A percentile compares a stretch with the other conserved stretches of the same genome.
These are phyloP conservation scores for Trametes punicea DNA, from an alignment of 768 basidiomycete genomes.

Conservation along the genomic window DNA sequence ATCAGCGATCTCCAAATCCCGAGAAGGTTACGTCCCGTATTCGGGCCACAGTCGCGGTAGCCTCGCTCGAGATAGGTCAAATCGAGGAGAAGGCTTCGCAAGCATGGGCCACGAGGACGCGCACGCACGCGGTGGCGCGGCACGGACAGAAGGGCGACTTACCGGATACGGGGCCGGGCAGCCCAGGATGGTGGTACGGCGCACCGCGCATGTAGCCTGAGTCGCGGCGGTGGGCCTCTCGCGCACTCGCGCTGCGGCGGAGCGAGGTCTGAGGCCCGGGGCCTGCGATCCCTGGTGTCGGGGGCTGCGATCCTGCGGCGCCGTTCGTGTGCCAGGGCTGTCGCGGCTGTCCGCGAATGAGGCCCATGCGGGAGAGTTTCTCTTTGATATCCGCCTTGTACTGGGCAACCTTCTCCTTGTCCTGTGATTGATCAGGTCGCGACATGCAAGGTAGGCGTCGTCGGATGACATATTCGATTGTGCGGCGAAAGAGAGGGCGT, in stretches of 20 bases:
- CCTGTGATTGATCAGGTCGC: conserved; percentile 41
- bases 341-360: conserved; percentile 81
- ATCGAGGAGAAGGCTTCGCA: conserved; percentile 7
- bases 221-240: conserved; percentile 12
- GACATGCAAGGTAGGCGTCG: neutral
- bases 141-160: conserved; percentile 6
- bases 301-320: conserved; percentile 10
- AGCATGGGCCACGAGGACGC: conserved; percentile 11
- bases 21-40: conserved; percentile 15
- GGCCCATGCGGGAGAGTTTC: conserved; percentile 70
- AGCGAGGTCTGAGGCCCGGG: conserved; percentile 18
- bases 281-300: conserved; percentile 20
- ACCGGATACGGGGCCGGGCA: conserved; percentile 13
- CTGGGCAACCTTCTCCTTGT: conserved; percentile 75
- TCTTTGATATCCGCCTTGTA: conserved; percentile 86
- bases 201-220: conserved; percentile 4
- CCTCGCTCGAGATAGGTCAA: conserved; percentile 6
- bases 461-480: neutral
- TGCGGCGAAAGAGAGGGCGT: conserved; percentile 5
- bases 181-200: conserved; percentile 11
- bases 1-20: conserved; percentile 13
- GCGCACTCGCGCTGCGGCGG: conserved; percentile 14
- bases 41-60: conserved; percentile 1
- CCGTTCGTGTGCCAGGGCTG: conserved; percentile 17
- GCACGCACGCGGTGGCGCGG: neutral